phyloP scores from a whole-genome alignment of 2,329 filamentous ascomycete genomes.

The Periglandula ipomoeae region DNA sequence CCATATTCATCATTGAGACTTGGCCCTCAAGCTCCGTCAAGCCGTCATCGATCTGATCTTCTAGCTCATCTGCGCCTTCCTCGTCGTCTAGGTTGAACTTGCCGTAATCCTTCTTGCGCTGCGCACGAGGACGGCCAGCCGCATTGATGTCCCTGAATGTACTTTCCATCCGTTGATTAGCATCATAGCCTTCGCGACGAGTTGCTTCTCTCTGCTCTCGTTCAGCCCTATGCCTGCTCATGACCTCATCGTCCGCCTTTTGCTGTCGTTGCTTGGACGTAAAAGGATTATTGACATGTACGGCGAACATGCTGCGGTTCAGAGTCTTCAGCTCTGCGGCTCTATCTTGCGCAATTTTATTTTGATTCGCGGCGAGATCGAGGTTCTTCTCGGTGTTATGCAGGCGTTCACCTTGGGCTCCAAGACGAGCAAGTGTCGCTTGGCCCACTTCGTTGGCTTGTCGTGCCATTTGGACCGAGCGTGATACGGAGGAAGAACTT shows the following conservation, averaged over 20 bases:
- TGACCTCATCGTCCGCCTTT: conserved; percentile 56
- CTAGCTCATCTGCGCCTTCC: conserved; percentile 31
- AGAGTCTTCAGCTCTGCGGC: conserved; percentile 75
- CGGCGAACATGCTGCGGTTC: conserved; percentile 85
- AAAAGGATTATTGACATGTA: conserved; percentile 70
- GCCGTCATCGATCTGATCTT: conserved; percentile 46
- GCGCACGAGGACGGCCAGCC: conserved; percentile 18
- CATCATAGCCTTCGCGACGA: conserved; percentile 39
- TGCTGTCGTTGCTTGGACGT: conserved; percentile 57
- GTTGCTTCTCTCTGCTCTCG: conserved; percentile 56
- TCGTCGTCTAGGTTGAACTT: conserved; percentile 75
- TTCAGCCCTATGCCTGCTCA: conserved; percentile 60
- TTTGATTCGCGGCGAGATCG: conserved; percentile 69
- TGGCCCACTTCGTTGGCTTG: conserved; percentile 50
- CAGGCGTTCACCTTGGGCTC: conserved; percentile 69
- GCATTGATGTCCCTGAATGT: conserved; percentile 34
- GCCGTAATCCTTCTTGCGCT: conserved; percentile 32
- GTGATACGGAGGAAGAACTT: conserved; percentile 39
- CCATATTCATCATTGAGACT: conserved; percentile 60
- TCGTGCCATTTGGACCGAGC: conserved; percentile 31
- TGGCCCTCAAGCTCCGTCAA: conserved; percentile 60
- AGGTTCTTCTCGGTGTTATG: conserved; percentile 78
- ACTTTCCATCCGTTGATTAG: conserved; percentile 45
- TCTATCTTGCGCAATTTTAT: conserved; percentile 67
- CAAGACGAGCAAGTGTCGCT: conserved; percentile 63